Base-by-base conservation (phyloP, 2,329 filamentous ascomycete species). In the Aureobasidium sp. region DNA sequence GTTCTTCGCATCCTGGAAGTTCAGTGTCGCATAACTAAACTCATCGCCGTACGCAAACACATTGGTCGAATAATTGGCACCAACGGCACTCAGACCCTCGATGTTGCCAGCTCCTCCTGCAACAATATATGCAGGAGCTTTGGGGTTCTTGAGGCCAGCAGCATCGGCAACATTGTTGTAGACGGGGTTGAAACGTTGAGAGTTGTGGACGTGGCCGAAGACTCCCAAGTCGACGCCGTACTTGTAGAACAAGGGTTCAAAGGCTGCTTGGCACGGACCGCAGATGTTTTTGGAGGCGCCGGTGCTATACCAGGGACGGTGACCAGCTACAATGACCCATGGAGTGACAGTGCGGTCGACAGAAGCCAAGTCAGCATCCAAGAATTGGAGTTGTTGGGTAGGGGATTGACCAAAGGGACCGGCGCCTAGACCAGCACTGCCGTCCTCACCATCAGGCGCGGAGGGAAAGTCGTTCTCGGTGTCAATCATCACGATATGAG, bases 161-260 rank as follows among this genome's bases (percentile, higher is more conserved):
- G 80, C 8, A 68, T 83, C 69, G 1, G 63, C 65, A 12, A 62
- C 62, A 8, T 61, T 54, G 45, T 70, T 67, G 63, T 67, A 66
- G 9, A 73, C 47, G 22, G 72, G 79, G 67, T 74, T 64, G 65
- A 83, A 81, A 1, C 82, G 77, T 71, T 85, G 81, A 29, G 79
- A 78, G 70, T 82, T 83, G 70, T 85, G 82, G 15, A 82, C 79
- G 67, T 85, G 82, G 1, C 82, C 82, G 65, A 83, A 82, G 7
- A 85, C 72, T 29, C 71, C 81, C 5, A 84, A 69, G 64, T 85
- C 82, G 22, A 85, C 82, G 31, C 81, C 81, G 68, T 84, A 82
- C 57, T 77, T 74, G 70, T 82, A 81, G 7, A 85, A 69, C 3
- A 84, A 68, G 0, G 72, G 70, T 71, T 85, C 82, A 62, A 84